Evolutionary conservation across 225 moss, liverwort and hornwort genomes (phyloP), one percentile per base, ranked within the genome.

Genomic region (Neckera pumila): DNA sequence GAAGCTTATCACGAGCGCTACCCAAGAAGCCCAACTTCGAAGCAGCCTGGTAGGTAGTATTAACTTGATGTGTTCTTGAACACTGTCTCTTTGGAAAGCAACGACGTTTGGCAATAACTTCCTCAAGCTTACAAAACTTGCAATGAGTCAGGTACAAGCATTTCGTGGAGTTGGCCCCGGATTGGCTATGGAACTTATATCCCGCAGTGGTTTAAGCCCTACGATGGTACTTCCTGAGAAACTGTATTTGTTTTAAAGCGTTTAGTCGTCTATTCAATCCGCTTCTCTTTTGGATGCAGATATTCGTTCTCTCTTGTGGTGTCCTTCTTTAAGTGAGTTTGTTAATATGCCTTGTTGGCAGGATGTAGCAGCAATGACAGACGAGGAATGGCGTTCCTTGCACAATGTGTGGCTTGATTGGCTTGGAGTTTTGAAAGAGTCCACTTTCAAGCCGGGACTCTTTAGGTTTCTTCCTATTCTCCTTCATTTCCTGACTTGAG

Each of bases 121-220:
- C 42, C 60, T 59, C 26, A 74, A 76, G 42, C 58, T 57, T 83
- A 79, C 61, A 67, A 90, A 59, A 79, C n/a, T 83, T 75, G n/a
- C 75, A 61, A 86, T 47, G 87, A 80, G 76, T 83, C 89, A 94
- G 94, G 92, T 94, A 45, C 91, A 93, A 92, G 87, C 91, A 84
- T 94, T 93, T 90, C 90, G 93, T 73, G 94, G 94, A 54, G 93
- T 94, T 43, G 93, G 94, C 31, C 94, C 94, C 4, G 92, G 93
- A 86, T 71, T 94, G 89, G 94, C 89, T 28, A 79, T 80, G 87
- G 94, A 94, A 87, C 93, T 94, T 45, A 93, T 93, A 47, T 81
- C 82, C 45, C 89, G 89, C 66, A 83, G 93, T 79, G 89, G 92
- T 62, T 87, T 94, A 82, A 90, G 80, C 82, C 87, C 89, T n/a